A percentile compares a stretch with the other conserved stretches of the same genome.
Evolutionary conservation across 495 filamentous ascomycete species (phyloP).

Genomic region (Penicillium waksmanii): DNA sequence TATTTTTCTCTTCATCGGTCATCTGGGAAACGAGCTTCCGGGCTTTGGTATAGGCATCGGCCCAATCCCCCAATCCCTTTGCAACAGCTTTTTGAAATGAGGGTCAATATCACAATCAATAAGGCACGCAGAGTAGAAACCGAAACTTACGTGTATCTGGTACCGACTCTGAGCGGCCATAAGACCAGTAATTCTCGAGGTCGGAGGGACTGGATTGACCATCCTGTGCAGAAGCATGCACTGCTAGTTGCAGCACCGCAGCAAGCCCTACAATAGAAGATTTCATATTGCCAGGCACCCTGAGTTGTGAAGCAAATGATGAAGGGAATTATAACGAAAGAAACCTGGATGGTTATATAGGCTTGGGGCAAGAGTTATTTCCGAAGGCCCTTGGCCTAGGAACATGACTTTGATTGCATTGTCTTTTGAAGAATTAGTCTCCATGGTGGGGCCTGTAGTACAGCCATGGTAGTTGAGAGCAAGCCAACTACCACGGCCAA

Average conservation of each 20-base stretch:
- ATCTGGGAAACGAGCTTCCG: conserved; percentile 55
- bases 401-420: not conserved
- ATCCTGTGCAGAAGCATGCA: conserved; percentile 1
- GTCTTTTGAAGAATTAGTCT: not conserved
- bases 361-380: not conserved
- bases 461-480: not conserved
- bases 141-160: not conserved
- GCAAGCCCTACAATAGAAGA: not conserved
- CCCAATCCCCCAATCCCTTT: conserved; percentile 60
- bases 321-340: not conserved
- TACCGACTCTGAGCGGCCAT: conserved; percentile 3
- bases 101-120: not conserved
- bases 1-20: conserved; percentile 62
- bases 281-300: not conserved
- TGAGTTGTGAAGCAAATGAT: not conserved
- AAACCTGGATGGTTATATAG: not conserved
- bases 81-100: conserved; percentile 19
- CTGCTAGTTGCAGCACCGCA: not conserved
- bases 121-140: too few relatives aligned
- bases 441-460: not conserved
- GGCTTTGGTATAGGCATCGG: conserved; percentile 52
- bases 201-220: conserved; percentile 1
- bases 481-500: not conserved
- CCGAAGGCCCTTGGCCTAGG: not conserved
- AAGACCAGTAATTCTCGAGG: conserved; percentile 3